Percentiles rank a stretch among this genome's conserved stretches.
Evolutionary conservation across 2,329 filamentous ascomycete genomes (phyloP).

Genomic region (Periconia digitata): DNA sequence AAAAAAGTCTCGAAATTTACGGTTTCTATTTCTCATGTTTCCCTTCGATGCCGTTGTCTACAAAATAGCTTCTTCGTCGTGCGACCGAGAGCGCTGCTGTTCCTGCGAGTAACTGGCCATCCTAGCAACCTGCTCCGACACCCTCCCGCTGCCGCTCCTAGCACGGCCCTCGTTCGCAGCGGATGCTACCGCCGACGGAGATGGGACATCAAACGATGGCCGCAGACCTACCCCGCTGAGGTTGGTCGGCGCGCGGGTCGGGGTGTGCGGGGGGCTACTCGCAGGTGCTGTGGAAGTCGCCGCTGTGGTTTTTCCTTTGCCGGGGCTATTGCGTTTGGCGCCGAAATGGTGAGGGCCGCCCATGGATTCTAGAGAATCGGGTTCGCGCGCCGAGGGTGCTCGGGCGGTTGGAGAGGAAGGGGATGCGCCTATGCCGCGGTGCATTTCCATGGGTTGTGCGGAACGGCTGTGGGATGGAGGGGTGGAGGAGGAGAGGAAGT

Average conservation of each 20-base stretch:
- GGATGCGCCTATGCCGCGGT: slow-evolving; percentile 43
- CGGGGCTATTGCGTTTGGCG: not conserved
- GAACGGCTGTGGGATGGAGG: slow-evolving; percentile 9
- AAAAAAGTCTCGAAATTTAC: too few relatives aligned
- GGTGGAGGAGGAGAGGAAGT: slow-evolving; percentile 37
- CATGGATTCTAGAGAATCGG: slow-evolving; percentile 33
- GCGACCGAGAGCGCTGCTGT: too few relatives aligned
- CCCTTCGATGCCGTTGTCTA: too few relatives aligned
- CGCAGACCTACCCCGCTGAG: slow-evolving; percentile 33
- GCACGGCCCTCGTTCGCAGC: slow-evolving; percentile 3
- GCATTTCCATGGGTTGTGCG: slow-evolving; percentile 28
- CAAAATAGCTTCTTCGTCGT: too few relatives aligned
- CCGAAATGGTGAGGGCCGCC: slow-evolving; percentile 8
- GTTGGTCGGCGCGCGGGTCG: slow-evolving; percentile 5
- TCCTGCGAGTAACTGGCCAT: slow-evolving; percentile 9
- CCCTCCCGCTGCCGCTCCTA: slow-evolving; percentile 28
- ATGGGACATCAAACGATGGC: slow-evolving; percentile 32
- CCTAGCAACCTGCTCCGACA: slow-evolving; percentile 37
- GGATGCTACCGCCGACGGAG: slow-evolving; percentile 14
- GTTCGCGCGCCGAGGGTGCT: slow-evolving; percentile 15
- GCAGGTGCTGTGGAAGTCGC: not conserved
- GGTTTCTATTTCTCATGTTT: too few relatives aligned
- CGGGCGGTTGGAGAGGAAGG: slow-evolving; percentile 10
- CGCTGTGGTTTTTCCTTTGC: not conserved
- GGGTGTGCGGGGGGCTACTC: not conserved